These are phyloP conservation scores for Cercospora sp. DNA, from an alignment of 2,329 filamentous ascomycete genomes.

Conservation along the genomic window DNA sequence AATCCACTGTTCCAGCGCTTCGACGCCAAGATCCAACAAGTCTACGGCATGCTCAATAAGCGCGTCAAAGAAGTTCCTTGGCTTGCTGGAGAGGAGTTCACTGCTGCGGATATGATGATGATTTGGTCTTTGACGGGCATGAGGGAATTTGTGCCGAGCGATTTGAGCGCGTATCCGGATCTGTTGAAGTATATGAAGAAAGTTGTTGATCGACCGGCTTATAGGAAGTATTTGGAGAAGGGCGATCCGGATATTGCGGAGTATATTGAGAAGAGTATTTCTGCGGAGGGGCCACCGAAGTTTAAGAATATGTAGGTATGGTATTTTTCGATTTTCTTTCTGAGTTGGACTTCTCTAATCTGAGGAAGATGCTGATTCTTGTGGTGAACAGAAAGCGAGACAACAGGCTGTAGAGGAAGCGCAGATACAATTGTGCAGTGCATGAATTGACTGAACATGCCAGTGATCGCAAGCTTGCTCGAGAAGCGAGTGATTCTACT, in stretches of 20 bases:
- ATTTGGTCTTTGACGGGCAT: conserved; percentile 63
- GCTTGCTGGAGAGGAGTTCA: conserved; percentile 63
- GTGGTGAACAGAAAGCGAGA: too few relatives aligned
- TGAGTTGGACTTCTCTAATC: too few relatives aligned
- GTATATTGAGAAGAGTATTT: conserved; percentile 19
- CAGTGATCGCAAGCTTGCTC: too few relatives aligned
- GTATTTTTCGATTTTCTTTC: too few relatives aligned
- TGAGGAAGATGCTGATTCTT: too few relatives aligned
- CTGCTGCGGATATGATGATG: conserved; percentile 65
- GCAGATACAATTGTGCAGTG: too few relatives aligned
- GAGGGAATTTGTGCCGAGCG: conserved; percentile 41
- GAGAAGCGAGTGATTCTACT: too few relatives aligned
- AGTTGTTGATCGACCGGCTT: conserved; percentile 32
- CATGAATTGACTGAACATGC: too few relatives aligned
- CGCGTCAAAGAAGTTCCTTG: conserved; percentile 52
- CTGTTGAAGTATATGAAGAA: conserved; percentile 37
- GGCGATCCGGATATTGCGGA: conserved; percentile 34
- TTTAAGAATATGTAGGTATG: background rate
- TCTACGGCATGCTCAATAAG: conserved; percentile 51
- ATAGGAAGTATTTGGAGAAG: conserved; percentile 37
- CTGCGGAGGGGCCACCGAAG: conserved; percentile 21
- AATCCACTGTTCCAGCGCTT: conserved; percentile 38
- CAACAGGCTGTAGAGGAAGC: too few relatives aligned
- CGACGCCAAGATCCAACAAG: conserved; percentile 39
- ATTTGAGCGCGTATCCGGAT: conserved; percentile 28